phyloP scores from a whole-genome alignment of 2,329 filamentous ascomycete species.

The Stagonosporopsis tanaceti region DNA sequence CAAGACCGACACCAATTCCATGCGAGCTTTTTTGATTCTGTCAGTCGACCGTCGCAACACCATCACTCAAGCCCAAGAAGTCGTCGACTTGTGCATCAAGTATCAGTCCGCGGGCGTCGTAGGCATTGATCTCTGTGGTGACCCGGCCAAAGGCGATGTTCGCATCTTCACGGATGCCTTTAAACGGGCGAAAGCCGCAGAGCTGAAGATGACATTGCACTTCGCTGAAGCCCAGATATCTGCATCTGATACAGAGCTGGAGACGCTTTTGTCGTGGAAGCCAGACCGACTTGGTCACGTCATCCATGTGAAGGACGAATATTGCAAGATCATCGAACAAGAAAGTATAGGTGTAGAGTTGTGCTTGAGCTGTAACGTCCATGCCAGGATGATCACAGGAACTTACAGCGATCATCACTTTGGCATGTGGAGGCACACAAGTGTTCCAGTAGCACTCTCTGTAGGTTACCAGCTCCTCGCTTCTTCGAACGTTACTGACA shows the following conservation, averaged over 20 bases:
- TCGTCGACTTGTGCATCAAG: constrained; percentile 68
- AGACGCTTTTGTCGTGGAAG: constrained; percentile 68
- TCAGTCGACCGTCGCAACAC: constrained; percentile 75
- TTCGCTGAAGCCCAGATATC: constrained; percentile 75
- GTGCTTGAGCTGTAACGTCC: constrained; percentile 82
- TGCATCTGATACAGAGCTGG: constrained; percentile 66
- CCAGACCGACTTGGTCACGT: constrained; percentile 80
- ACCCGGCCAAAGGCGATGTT: constrained; percentile 71
- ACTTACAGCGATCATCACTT: constrained; percentile 77
- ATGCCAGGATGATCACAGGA: constrained; percentile 74
- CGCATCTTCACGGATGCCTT: constrained; percentile 68
- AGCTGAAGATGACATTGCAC: constrained; percentile 74
- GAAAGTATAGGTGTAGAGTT: constrained; percentile 73
- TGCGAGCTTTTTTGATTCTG: constrained; percentile 74
- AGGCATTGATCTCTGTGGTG: constrained; percentile 80
- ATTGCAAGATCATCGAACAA: constrained; percentile 64
- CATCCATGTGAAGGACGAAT: constrained; percentile 71
- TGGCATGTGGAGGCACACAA: constrained; percentile 70
- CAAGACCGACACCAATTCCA: constrained; percentile 41
- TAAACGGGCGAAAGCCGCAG: constrained; percentile 60
- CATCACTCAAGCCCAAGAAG: constrained; percentile 65
- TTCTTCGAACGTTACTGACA: constrained; percentile 20
- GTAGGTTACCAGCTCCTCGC: constrained; percentile 60
- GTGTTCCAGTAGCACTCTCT: constrained; percentile 67
- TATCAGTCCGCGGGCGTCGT: constrained; percentile 67